Base-by-base conservation (phyloP, 208 protist genomes). In the Trypanosoma congolense region DNA sequence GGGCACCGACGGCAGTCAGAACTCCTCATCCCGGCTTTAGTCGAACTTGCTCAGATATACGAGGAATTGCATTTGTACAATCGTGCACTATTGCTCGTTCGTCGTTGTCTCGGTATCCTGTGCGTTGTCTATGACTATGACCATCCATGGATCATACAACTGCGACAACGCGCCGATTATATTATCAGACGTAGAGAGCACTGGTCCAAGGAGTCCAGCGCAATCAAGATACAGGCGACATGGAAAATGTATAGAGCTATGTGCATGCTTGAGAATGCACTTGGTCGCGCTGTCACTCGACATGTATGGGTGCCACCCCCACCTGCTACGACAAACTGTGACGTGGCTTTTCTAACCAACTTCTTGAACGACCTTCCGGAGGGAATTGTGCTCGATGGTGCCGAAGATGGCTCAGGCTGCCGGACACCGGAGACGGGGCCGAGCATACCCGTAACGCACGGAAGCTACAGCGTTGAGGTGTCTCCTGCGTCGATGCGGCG, bases 81-180 rank as follows among this genome's bases (percentile, higher is more conserved):
- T 52, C 75, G 85, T 8, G 77, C 85, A 14, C 58, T 90, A 40
- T 70, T 93, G 47, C 64, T 93, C 1, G 75, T 93, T 29, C 85
- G 82, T 33, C 81, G 81, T 40, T 93, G 85, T 54, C 66, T 90
- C 26, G 85, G 85, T 45, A 90, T 87, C 55, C 56, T 93, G 16
- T 90, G 75, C 67, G 82, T 73, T 56, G 81, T 85, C 41, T 93
- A 81, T 67, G 85, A 90, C 65, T 90, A 93, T 63, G 85, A 93
- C 51, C 82, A 93, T 44, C 81, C 82, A 43, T 87, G 79, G 75
- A 77, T 93, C 26, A 61, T 90, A 35, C 69, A 87, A 49, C 81
- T 93, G 29, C 65, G 69, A 42, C 61, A 73, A 29, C 85, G 77
- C 18, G 67, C 66, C 2, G 71, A 79, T 56, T 66, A 72, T 24